A percentile compares a stretch with the other conserved stretches of the same genome.
Evolutionary conservation across 768 basidiomycete species (phyloP).

Genomic region (Mycena rebaudengoi): DNA sequence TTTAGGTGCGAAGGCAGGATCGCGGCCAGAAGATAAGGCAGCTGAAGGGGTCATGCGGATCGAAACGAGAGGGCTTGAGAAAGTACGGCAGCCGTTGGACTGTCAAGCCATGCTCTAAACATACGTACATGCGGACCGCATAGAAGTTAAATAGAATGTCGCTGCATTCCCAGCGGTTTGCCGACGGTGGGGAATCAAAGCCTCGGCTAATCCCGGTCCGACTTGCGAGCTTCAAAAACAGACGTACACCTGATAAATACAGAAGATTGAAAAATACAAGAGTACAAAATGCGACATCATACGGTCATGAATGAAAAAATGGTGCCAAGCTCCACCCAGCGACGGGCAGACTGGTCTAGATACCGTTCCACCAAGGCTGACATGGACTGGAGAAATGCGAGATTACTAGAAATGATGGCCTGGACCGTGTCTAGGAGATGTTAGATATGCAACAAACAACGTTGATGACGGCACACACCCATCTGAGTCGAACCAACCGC

Average conservation of each 20-base stretch:
- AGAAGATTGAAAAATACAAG: background rate
- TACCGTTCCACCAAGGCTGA: conserved; percentile 74
- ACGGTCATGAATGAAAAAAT: conserved; percentile 88
- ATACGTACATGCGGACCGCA: no score
- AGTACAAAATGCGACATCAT: conserved; percentile 34
- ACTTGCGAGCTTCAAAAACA: no score
- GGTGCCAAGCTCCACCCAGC: conserved; percentile 84
- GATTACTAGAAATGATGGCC: conserved; percentile 60
- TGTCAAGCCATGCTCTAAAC: no score
- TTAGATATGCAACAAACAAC: background rate
- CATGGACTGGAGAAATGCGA: conserved; percentile 60
- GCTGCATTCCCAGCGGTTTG: no score
- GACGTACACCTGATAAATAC: conserved; percentile 13
- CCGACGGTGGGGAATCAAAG: no score
- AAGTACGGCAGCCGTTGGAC: no score
- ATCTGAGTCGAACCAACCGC: conserved; percentile 54
- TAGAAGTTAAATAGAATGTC: no score
- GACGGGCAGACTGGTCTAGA: conserved; percentile 85
- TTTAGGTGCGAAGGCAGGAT: background rate
- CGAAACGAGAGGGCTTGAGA: no score
- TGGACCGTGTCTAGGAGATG: conserved; percentile 59
- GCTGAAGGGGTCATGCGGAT: no score
- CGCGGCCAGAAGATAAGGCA: no score
- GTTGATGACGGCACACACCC: conserved; percentile 36
- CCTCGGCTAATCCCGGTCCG: no score